A percentile compares a stretch with the other conserved stretches of the same genome.
phyloP scores from a whole-genome alignment of 352 stramenopile species.

The Phytophthora crassamura region DNA sequence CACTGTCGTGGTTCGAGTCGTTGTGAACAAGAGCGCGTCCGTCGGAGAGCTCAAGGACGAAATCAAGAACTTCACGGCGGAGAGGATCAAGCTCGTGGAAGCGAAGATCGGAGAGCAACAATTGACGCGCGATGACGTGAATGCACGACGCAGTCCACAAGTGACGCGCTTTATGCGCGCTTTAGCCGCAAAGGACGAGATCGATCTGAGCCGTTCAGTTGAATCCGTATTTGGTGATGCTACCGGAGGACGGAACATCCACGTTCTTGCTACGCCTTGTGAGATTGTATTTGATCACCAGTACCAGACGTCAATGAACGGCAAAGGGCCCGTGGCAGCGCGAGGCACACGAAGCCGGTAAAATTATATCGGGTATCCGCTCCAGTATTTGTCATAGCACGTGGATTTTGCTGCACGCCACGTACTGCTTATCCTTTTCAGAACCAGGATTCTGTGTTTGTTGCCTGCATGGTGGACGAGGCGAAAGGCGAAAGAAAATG shows the following conservation, averaged over 20 bases:
- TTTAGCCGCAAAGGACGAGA: neutral
- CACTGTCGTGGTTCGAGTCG: neutral
- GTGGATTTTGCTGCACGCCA: no score
- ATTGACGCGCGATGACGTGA: neutral
- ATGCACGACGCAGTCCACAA: neutral
- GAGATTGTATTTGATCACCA: no score
- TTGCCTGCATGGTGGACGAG: no score
- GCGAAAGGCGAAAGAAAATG: no score
- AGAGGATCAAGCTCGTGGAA: neutral
- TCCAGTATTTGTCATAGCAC: no score
- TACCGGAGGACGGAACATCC: neutral
- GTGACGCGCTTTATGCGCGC: neutral
- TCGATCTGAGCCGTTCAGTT: neutral
- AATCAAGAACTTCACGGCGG: neutral
- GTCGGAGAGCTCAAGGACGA: constrained; percentile 5
- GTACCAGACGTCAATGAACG: no score
- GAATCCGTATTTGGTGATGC: neutral
- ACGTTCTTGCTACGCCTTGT: neutral
- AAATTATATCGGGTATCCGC: no score
- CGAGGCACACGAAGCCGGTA: no score
- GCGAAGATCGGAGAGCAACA: neutral
- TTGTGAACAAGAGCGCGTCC: neutral
- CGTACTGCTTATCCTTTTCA: no score
- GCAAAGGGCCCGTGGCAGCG: no score
- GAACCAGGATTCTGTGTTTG: no score